These are phyloP conservation scores for Botryotinia globosa DNA, from an alignment of 2,329 filamentous ascomycete genomes.

Conservation along the genomic window DNA sequence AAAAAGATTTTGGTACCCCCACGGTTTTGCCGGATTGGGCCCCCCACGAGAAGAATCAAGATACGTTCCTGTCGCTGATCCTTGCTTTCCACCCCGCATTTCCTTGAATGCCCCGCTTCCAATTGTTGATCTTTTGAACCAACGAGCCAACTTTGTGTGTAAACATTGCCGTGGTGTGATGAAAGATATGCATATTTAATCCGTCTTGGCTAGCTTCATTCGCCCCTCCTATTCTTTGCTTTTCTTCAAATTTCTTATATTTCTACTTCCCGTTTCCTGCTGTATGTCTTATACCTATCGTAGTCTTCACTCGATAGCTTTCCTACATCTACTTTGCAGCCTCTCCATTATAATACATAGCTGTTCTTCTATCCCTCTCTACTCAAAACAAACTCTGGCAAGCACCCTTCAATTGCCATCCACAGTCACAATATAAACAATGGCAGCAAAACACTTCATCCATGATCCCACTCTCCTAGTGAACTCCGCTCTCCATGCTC, in stretches of 20 bases:
- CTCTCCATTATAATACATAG: neutral
- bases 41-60: slow-evolving; percentile 10
- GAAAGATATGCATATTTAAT: slow-evolving; percentile 1
- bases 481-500: slow-evolving; percentile 68
- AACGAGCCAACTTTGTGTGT: neutral
- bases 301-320: neutral
- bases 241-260: neutral
- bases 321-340: neutral
- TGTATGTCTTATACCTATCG: neutral
- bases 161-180: neutral
- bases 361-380: neutral
- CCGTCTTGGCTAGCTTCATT: neutral
- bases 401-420: neutral
- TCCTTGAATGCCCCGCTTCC: slow-evolving; percentile 3
- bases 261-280: neutral
- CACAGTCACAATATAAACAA: slow-evolving; percentile 29
- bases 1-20: slow-evolving; percentile 16
- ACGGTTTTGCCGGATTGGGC: slow-evolving; percentile 3
- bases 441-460: slow-evolving; percentile 81
- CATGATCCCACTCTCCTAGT: slow-evolving; percentile 79
- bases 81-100: slow-evolving; percentile 11
- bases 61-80: neutral
- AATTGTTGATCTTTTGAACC: slow-evolving; percentile 1
- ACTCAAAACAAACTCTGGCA: neutral
- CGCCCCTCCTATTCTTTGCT: slow-evolving; percentile 2